phyloP scores from a whole-genome alignment of 2,329 filamentous ascomycete genomes.

The Alternaria metachromatica region DNA sequence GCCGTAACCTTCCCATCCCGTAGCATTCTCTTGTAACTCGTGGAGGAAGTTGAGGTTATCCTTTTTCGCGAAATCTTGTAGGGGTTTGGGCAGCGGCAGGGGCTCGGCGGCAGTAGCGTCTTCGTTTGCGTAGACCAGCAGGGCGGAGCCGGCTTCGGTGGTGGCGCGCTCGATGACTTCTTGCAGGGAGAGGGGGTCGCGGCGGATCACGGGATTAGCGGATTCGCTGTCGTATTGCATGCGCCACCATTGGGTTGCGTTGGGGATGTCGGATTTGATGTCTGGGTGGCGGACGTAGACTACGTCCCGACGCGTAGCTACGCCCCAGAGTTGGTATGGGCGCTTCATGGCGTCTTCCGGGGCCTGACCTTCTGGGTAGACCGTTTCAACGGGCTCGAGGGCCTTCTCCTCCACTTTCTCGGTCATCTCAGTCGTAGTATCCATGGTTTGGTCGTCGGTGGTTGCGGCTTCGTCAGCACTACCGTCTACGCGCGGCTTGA shows the following conservation, averaged over 20 bases:
- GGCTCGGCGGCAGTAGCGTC: constrained; percentile 30
- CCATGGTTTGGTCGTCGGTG: not conserved
- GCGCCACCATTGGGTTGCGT: constrained; percentile 45
- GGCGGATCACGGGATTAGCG: constrained; percentile 31
- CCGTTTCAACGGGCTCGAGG: not conserved
- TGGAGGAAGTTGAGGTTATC: constrained; percentile 54
- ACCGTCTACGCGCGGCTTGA: constrained; percentile 55
- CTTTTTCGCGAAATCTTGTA: constrained; percentile 55
- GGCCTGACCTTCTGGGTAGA: constrained; percentile 27
- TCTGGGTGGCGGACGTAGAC: constrained; percentile 61
- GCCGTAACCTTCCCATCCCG: constrained; percentile 21
- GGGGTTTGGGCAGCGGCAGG: constrained; percentile 30
- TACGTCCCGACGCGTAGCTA: constrained; percentile 64
- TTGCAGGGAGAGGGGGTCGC: constrained; percentile 54
- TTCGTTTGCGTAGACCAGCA: constrained; percentile 67
- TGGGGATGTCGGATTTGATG: constrained; percentile 21
- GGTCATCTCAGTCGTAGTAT: not conserved
- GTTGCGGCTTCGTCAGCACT: constrained; percentile 11
- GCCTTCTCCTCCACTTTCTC: constrained; percentile 35
- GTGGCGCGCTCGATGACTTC: constrained; percentile 63
- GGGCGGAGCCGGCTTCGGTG: constrained; percentile 58
- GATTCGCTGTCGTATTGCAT: constrained; percentile 41
- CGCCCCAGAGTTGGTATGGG: constrained; percentile 64
- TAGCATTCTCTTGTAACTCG: constrained; percentile 30
- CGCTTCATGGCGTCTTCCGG: constrained; percentile 31